Evolutionary conservation across 225 moss, liverwort and hornwort genomes (phyloP), one percentile per base, ranked within the genome.

Genomic region (Pseudisothecium myosuroides): DNA sequence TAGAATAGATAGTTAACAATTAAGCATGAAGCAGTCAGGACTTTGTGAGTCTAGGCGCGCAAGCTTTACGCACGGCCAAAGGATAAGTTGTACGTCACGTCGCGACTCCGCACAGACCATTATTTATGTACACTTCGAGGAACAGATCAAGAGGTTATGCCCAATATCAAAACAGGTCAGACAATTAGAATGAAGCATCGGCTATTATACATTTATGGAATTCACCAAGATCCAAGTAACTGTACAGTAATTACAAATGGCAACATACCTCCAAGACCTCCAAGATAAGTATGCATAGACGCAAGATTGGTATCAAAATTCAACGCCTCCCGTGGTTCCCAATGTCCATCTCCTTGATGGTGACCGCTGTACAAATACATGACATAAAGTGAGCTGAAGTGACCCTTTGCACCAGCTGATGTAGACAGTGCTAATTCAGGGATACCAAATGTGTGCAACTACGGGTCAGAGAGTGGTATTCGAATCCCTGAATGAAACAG

Each of bases 251-350:
- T 23, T 78, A 52, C 9, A 77, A 79, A 87, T 32, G 72, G 60
- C 31, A 86, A 88, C 90, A 75, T 32, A 94, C 94, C 94, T 94
- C 94, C 92, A 59, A 94, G 90, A 81, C 93, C 93, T 73, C 93
- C 94, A 63, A 94, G 94, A 73, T 94, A 94, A 74, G 91, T 90
- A 82, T 94, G 94, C 92, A 92, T 87, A 36, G 94, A 94, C 34
- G 94, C 90, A 80, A 94, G 93, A 89, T 86, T 94, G 82, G 94
- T 93, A 78, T 94, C 93, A 23, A 94, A 94, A 83, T 90, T 91
- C 86, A 91, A 80, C 43, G 91, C 91, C 77, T 92, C 91, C 19
- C 91, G 90, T 61, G 93, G 90, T 82, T 94, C 93, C 94, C 92
- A 91, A 81, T 87, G 59, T 79, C 79, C 90, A 82, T 82, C 91